Evolutionary conservation across 345 rosid species (phyloP).

Genomic region (Eucalyptus melliodora): DNA sequence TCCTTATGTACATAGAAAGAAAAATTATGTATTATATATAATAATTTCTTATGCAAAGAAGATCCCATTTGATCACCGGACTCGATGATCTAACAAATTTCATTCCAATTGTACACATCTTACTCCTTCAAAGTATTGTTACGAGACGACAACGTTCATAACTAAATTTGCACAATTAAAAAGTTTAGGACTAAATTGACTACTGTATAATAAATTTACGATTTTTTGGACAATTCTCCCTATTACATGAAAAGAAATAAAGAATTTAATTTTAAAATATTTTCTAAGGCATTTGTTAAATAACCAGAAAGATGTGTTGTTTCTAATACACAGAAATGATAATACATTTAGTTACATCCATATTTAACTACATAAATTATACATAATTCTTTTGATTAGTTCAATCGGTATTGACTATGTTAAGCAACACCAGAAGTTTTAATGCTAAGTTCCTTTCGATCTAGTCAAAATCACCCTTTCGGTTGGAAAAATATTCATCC

Average conservation of each 20-base stretch:
- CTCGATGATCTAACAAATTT: not conserved
- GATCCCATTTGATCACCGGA: not conserved
- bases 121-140: not conserved
- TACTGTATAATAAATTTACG: too few relatives aligned
- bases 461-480: not conserved
- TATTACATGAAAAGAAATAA: not conserved
- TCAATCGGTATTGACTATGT: not conserved
- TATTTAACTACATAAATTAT: not conserved
- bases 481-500: not conserved
- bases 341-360: not conserved
- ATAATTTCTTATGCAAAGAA: not conserved
- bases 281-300: not conserved
- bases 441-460: not conserved
- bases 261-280: not conserved
- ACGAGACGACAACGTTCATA: accelerated
- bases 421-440: not conserved
- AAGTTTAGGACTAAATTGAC: too few relatives aligned
- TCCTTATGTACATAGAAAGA: not conserved
- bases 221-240: too few relatives aligned
- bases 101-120: too few relatives aligned
- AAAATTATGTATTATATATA: too few relatives aligned
- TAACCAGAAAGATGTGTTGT: not conserved
- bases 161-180: accelerated
- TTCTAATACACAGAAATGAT: not conserved
- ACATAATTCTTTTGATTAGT: not conserved